phyloP scores from a whole-genome alignment of 1,139 yeast species.

The Taphrina confusa region DNA sequence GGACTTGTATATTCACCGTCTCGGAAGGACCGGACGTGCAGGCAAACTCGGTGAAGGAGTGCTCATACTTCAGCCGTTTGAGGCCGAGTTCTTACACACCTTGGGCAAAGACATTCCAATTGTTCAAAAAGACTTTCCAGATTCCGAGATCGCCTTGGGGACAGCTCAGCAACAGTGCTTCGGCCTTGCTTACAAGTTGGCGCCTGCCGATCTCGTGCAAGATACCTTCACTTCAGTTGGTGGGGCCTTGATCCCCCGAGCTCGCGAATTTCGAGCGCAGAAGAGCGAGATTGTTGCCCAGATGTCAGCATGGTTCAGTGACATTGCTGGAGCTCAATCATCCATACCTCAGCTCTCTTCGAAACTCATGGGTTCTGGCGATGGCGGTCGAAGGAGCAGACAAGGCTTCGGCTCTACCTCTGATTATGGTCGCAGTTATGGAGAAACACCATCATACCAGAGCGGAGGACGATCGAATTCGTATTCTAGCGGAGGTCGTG shows the following conservation, averaged over 20 bases:
- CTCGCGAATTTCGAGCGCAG: not conserved
- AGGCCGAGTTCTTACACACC: constrained; percentile 4
- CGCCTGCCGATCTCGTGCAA: not conserved
- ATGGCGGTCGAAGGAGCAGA: not conserved
- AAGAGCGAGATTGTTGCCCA: not conserved
- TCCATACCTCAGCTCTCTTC: not conserved
- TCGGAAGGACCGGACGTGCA: constrained; percentile 96
- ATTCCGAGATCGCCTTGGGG: constrained; percentile 24
- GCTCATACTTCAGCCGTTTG: constrained; percentile 61
- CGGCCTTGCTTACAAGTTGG: not conserved
- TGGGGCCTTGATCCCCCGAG: constrained; percentile 1
- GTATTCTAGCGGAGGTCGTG: too few species aligned
- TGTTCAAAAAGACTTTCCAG: constrained; percentile 26
- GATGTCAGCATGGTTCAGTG: not conserved
- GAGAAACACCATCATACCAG: too few species aligned
- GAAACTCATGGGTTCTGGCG: not conserved
- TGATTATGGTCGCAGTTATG: too few species aligned
- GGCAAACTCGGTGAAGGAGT: constrained; percentile 75
- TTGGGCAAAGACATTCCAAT: constrained; percentile 11
- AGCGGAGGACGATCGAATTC: too few species aligned
- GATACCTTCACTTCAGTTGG: constrained; percentile 6
- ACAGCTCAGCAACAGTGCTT: constrained; percentile 7
- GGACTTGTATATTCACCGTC: constrained; percentile 69
- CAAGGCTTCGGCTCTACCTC: too few species aligned
- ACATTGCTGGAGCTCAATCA: not conserved